Evolutionary conservation across 495 filamentous ascomycete genomes (phyloP), one percentile per base, ranked within the genome.

Genomic region (Antarctomyces pellizariae): DNA sequence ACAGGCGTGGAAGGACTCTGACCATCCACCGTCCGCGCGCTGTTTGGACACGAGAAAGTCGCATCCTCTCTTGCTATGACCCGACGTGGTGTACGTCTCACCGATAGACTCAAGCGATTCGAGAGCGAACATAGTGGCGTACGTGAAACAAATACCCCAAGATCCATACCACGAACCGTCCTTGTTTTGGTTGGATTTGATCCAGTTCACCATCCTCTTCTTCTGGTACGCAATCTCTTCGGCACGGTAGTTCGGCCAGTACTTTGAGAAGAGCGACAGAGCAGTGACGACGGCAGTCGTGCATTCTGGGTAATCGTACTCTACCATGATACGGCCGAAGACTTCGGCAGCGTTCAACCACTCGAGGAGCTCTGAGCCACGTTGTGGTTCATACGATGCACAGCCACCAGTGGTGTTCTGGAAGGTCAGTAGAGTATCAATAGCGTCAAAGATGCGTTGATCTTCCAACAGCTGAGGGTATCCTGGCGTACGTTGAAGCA

Each of bases 101-200:
- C 80, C 80, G 10, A 75, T 67, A 32, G 71, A 76, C 14, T 67
- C 63, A 20, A 97, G 52, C 33, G 75, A 75, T 42, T 93, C 80
- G 2, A 91, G 54, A 0, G 86, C 86, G 47, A 97, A 97, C 79
- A 93, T 79, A 20, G 66, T 69, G 1, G 86, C 86, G 44, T 97
- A 95, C 2, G 79, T 92, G 49, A 84, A 95, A 48, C 89, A 95
- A 45, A 97, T 84, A 21, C 79, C 89, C 86, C 86, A 97, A 39
- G 66, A 75, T 10, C 89, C 86, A 41, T 93, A 93, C 86, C 86
- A 97, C 34, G 69, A 73, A 2, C 86, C 86, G 41, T 95, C 78
- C 0, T 48, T 42, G n/a, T 65, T 55, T 44, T 95, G 89, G 8
- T 66, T 60, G 5, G 56, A 58, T 42, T 80, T 76, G 48, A 97